phyloP scores from a whole-genome alignment of 225 moss, liverwort and hornwort species.

The Bryum argenteum region DNA sequence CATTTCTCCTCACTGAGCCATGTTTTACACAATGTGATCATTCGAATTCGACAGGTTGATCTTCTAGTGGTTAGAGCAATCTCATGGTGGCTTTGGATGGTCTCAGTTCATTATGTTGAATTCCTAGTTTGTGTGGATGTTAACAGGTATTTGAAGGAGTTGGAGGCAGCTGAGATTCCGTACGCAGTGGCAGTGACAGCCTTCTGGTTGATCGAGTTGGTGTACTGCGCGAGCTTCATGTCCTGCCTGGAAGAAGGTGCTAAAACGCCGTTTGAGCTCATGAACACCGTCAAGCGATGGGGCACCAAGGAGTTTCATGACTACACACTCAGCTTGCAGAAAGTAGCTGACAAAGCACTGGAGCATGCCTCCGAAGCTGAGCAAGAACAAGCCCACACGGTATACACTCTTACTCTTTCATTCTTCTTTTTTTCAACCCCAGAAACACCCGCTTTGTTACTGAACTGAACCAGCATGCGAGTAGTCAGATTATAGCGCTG shows the following conservation, averaged over 20 bases:
- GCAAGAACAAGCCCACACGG: constrained; percentile 40
- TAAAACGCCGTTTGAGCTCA: constrained; percentile 62
- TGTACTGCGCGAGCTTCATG: constrained; percentile 79
- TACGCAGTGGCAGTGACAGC: constrained; percentile 59
- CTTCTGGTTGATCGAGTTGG: constrained; percentile 81
- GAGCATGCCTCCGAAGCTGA: constrained; percentile 43
- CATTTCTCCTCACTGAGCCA: too few relatives aligned
- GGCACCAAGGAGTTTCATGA: constrained; percentile 66
- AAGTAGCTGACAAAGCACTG: constrained; percentile 67
- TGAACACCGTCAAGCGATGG: constrained; percentile 78
- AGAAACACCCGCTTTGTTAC: too few relatives aligned
- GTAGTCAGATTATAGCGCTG: too few relatives aligned
- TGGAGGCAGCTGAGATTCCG: constrained; percentile 52
- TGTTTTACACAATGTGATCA: too few relatives aligned
- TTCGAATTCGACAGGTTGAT: not conserved
- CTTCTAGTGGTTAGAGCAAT: too few relatives aligned
- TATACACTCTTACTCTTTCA: constrained; percentile 3
- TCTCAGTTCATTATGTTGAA: not conserved
- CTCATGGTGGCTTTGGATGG: too few relatives aligned
- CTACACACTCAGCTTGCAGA: constrained; percentile 57
- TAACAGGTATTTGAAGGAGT: constrained; percentile 62
- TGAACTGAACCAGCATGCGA: too few relatives aligned
- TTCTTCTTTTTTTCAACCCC: too few relatives aligned
- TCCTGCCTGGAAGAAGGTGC: constrained; percentile 70
- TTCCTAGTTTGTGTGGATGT: not conserved